Conservation (phyloP, 1,284 basidiomycete species). For the Sanghuangporus baumii region DNA sequence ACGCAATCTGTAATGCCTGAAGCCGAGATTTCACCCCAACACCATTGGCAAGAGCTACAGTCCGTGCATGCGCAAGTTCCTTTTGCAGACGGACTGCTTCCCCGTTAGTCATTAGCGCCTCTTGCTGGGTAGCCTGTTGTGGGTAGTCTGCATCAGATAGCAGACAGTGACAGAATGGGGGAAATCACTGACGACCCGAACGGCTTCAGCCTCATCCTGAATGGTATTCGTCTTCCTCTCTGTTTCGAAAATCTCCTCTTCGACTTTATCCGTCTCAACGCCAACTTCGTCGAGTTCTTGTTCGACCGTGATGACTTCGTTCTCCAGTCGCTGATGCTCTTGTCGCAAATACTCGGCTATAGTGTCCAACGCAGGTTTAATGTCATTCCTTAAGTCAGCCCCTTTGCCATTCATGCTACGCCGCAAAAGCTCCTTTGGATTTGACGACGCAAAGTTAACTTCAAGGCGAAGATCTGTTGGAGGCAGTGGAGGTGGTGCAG, state of each 20-base stretch:
- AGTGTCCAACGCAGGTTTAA: slow-evolving; percentile 66
- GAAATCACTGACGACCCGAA: slow-evolving; percentile 57
- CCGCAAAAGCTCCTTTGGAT: slow-evolving; percentile 54
- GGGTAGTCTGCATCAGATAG: slow-evolving; percentile 1
- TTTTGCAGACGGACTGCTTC: slow-evolving; percentile 60
- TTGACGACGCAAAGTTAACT: slow-evolving; percentile 66
- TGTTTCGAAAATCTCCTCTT: slow-evolving; percentile 60
- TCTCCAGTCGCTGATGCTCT: slow-evolving; percentile 69
- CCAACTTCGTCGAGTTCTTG: slow-evolving; percentile 73
- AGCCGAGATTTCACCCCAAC: slow-evolving; percentile 73
- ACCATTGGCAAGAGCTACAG: slow-evolving; percentile 68
- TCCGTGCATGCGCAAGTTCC: slow-evolving; percentile 64
- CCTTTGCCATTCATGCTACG: slow-evolving; percentile 31
- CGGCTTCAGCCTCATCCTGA: slow-evolving; percentile 67
- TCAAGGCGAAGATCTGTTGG: slow-evolving; percentile 69
- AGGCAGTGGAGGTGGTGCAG: slow-evolving; percentile 59
- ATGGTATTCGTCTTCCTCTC: slow-evolving; percentile 34
- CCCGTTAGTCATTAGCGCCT: slow-evolving; percentile 54
- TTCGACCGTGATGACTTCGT: slow-evolving; percentile 72
- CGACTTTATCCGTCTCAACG: slow-evolving; percentile 62
- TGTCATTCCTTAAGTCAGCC: slow-evolving; percentile 56
- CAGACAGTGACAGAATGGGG: not conserved
- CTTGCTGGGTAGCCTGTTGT: slow-evolving; percentile 64
- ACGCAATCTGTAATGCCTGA: slow-evolving; percentile 56
- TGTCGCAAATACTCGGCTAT: slow-evolving; percentile 67